Percentiles rank a stretch among this genome's conserved stretches.
Evolutionary conservation across 352 stramenopile genomes (phyloP).

Genomic region (Phytopythium montanum): DNA sequence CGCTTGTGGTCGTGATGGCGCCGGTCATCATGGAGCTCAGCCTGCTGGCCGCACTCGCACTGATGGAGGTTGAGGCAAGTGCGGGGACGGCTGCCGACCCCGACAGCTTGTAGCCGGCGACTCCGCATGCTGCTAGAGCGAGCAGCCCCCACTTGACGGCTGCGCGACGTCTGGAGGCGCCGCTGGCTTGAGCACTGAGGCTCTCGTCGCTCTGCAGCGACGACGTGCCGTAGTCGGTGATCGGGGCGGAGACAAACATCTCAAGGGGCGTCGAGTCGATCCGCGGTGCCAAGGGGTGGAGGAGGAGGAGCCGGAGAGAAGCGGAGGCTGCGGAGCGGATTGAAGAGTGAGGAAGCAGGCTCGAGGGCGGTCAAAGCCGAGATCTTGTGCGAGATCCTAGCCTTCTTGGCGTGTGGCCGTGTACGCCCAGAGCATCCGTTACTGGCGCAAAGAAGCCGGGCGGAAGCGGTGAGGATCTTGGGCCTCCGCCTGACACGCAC

Average conservation of each 20-base stretch:
- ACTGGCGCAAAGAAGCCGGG: neutral
- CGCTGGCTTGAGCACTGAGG: constrained; percentile 12
- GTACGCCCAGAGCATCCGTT: neutral
- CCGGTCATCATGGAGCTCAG: neutral
- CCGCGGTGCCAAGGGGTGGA: neutral
- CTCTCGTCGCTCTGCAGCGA: constrained; percentile 27
- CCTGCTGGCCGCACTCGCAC: neutral
- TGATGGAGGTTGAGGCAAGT: neutral
- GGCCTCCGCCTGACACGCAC: neutral
- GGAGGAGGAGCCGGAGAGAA: neutral
- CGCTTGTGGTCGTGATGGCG: neutral
- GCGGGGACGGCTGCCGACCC: neutral
- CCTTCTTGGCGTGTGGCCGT: neutral
- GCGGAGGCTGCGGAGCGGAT: neutral
- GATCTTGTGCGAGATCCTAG: neutral
- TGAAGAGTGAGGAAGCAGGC: neutral
- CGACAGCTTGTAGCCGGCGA: neutral
- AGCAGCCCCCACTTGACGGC: constrained; percentile 27
- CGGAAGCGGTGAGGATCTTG: neutral
- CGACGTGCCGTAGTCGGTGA: constrained; percentile 47
- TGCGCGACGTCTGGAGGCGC: constrained; percentile 4
- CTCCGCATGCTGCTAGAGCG: constrained; percentile 18
- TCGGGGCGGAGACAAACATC: neutral
- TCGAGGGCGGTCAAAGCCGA: neutral
- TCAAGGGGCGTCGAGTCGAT: neutral